Evolutionary conservation across 1,284 basidiomycete species (phyloP).

Genomic region (Cryptococcus wingfieldii): DNA sequence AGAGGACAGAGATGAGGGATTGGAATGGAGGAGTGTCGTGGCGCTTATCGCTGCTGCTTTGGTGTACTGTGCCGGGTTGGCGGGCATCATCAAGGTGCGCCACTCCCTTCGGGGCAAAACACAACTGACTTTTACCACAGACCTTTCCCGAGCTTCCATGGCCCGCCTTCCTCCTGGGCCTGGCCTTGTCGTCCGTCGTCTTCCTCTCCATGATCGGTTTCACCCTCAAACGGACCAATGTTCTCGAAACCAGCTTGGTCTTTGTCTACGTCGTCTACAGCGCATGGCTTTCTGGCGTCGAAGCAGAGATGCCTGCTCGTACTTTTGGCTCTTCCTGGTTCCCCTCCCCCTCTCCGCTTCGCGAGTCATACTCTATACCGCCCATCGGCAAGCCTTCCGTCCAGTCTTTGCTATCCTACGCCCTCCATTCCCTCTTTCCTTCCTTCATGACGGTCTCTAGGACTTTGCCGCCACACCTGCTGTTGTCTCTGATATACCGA

Average conservation of each 20-base stretch:
- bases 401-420: slow-evolving; percentile 22
- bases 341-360: slow-evolving; percentile 16
- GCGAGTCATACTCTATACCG: slow-evolving; percentile 9
- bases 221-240: slow-evolving; percentile 78
- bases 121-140: slow-evolving; percentile 7
- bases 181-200: slow-evolving; percentile 50
- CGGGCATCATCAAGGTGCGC: slow-evolving; percentile 40
- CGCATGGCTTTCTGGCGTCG: slow-evolving; percentile 47
- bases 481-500: slow-evolving; percentile 77
- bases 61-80: slow-evolving; percentile 44
- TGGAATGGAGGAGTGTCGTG: slow-evolving; percentile 48
- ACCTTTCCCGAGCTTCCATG: slow-evolving; percentile 33
- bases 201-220: slow-evolving; percentile 91
- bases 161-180: slow-evolving; percentile 46
- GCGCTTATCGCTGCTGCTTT: slow-evolving; percentile 43
- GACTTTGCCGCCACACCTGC: slow-evolving; percentile 45
- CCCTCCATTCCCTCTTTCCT: slow-evolving; percentile 28
- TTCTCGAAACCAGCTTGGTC: slow-evolving; percentile 83
- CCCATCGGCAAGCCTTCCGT: slow-evolving; percentile 14
- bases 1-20: slow-evolving; percentile 44
- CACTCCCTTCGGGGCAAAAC: background rate
- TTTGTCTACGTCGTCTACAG: slow-evolving; percentile 70
- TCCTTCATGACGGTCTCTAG: slow-evolving; percentile 31
- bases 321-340: slow-evolving; percentile 42
- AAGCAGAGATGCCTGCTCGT: slow-evolving; percentile 32